Base-by-base conservation (phyloP, 352 stramenopile genomes). In the Pythium scleroteichum region DNA sequence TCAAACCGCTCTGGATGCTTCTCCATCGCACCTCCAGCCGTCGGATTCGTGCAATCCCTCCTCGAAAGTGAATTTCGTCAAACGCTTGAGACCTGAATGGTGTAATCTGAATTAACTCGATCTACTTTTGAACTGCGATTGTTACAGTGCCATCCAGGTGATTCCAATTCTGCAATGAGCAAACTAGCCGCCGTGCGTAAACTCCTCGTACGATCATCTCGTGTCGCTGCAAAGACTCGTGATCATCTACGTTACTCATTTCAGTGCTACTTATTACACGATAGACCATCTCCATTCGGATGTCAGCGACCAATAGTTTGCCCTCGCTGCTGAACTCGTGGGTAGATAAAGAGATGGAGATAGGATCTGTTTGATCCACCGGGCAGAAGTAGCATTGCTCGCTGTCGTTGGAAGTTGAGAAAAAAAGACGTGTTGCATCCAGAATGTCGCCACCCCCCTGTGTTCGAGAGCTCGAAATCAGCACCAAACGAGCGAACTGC, bases 361-460 rank as follows among this genome's bases (percentile, higher is more conserved):
- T 77, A 0, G 78, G 76, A 20, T 81, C 60, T 33, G 75, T 80
- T 26, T 85, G 72, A 5, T n/a, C n/a, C n/a, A 48, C 14, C 2
- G 80, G 79, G 33, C 79, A 90, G 16, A 90, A 74, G 53, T 65
- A 87, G 50, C 76, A 82, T 9, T 72, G 64, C 14, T 79, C 61
- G 26, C 61, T 9, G 0, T 49, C 45, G 12, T 26, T 24, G 0
- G 13, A 10, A 4, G 38, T 10, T 10, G 66, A 63, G 47, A 90
- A 69, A 20, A 87, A 57, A 1, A 85, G 38, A 23, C 87, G 75
- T 38, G 90, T 66, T 2, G 73, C 73, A 52, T 92, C 80, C 5
- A 88, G 64, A 39, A 92, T 88, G 47, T 92, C 82, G 4, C 78
- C 82, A 0, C 78, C 79, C 5, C 79, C 79, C 22, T 87, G 69